Evolutionary conservation across 2,329 filamentous ascomycete genomes (phyloP).

Genomic region (Teratosphaeriaceae sp.): DNA sequence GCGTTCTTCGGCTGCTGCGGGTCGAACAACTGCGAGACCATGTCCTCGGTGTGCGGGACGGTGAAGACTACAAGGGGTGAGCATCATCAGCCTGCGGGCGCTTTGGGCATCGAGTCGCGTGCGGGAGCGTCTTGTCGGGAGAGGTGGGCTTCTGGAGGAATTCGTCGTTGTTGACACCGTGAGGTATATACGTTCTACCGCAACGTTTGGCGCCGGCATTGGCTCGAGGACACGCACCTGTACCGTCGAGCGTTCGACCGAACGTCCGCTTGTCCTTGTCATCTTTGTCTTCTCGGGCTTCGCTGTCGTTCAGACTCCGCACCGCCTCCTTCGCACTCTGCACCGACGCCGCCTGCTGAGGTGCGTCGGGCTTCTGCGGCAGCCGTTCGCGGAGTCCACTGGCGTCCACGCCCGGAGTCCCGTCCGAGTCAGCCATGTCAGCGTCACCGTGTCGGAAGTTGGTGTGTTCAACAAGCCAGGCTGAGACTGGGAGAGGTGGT

Average conservation of each 20-base stretch:
- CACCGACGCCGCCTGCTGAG: conserved; percentile 24
- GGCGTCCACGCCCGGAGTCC: conserved; percentile 19
- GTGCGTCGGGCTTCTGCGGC: conserved; percentile 27
- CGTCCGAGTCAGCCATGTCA: too few relatives aligned
- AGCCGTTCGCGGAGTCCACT: conserved; percentile 43
- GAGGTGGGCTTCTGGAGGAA: too few relatives aligned
- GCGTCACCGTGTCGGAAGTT: conserved; percentile 10
- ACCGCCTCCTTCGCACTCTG: conserved; percentile 41
- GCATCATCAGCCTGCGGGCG: conserved; percentile 22
- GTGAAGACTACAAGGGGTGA: conserved; percentile 66
- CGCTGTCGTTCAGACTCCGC: conserved; percentile 44
- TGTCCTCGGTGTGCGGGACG: conserved; percentile 93
- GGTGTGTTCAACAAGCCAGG: too few relatives aligned
- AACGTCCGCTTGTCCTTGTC: conserved; percentile 68
- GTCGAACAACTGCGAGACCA: conserved; percentile 95
- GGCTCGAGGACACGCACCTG: conserved; percentile 55
- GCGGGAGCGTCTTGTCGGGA: too few relatives aligned
- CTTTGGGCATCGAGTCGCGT: conserved; percentile 7
- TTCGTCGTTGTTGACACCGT: too few relatives aligned
- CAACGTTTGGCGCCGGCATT: not conserved
- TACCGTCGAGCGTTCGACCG: conserved; percentile 85
- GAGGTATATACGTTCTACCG: conserved; percentile 2
- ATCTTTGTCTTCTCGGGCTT: conserved; percentile 40
- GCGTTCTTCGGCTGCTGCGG: conserved; percentile 93
- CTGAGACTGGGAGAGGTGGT: too few relatives aligned